Conservation (phyloP, 179 eudicot genomes). For the Patellifolia procumbens region DNA sequence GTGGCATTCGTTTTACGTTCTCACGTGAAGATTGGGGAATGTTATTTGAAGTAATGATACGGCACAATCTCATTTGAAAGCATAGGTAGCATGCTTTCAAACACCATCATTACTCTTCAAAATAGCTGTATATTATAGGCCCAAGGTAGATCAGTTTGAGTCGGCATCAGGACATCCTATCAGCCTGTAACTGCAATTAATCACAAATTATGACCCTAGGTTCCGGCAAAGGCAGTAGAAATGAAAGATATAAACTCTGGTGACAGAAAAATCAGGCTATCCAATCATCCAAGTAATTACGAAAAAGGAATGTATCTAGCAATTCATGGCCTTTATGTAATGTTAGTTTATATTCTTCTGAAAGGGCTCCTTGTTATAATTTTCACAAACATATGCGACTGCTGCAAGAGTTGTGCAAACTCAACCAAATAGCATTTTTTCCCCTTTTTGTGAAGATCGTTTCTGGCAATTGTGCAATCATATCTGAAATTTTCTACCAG, state of each 20-base stretch:
- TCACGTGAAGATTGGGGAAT: neutral
- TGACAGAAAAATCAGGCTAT: no score
- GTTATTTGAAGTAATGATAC: neutral
- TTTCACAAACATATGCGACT: neutral
- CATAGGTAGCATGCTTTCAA: neutral
- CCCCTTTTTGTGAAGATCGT: neutral
- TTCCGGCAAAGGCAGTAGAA: neutral
- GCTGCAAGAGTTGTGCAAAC: neutral
- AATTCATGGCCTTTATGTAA: neutral
- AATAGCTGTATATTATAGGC: neutral
- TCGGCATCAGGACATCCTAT: neutral
- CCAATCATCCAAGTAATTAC: no score
- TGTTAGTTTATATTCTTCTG: neutral
- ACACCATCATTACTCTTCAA: neutral
- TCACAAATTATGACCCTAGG: neutral
- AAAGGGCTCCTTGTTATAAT: neutral
- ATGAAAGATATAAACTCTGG: no score
- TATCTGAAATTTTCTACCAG: neutral
- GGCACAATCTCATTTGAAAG: neutral
- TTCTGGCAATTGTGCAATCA: neutral
- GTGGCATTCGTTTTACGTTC: neutral
- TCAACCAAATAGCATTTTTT: neutral
- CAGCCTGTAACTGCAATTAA: neutral
- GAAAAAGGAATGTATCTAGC: neutral
- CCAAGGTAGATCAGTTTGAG: neutral